Evolutionary conservation across 768 basidiomycete genomes (phyloP).

Genomic region (Trametopsis cervina): DNA sequence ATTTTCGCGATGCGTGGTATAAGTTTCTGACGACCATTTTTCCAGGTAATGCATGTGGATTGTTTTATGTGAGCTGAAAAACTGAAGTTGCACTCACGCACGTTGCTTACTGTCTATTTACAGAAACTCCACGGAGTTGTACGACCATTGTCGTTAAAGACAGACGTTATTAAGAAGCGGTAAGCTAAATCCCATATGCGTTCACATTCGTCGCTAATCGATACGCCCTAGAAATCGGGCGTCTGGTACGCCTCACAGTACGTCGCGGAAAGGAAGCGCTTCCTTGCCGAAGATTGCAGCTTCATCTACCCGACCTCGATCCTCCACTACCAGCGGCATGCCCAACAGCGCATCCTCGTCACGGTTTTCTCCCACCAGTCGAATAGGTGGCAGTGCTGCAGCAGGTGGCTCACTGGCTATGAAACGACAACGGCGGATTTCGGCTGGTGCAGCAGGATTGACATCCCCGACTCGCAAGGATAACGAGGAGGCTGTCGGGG

Average conservation of each 20-base stretch:
- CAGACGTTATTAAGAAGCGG: conserved; percentile 97
- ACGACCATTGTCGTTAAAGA: conserved; percentile 90
- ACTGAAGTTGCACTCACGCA: neutral
- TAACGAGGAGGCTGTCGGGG: conserved; percentile 18
- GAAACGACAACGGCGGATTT: conserved; percentile 81
- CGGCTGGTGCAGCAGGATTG: conserved; percentile 43
- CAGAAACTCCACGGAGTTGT: conserved; percentile 96
- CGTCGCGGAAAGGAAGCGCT: conserved; percentile 55
- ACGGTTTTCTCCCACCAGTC: conserved; percentile 30
- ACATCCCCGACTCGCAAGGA: conserved; percentile 25
- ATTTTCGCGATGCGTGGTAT: conserved; percentile 12
- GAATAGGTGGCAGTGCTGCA: conserved; percentile 22
- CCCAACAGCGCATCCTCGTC: conserved; percentile 39
- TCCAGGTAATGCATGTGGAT: conserved; percentile 82
- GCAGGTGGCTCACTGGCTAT: conserved; percentile 33
- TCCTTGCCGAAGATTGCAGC: conserved; percentile 71
- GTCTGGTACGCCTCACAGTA: conserved; percentile 62
- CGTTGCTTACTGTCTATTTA: conserved; percentile 1
- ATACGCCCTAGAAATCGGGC: conserved; percentile 59
- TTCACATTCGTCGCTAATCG: conserved; percentile 7
- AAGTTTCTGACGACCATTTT: conserved; percentile 11
- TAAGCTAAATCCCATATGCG: conserved; percentile 22
- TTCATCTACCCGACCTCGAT: conserved; percentile 65
- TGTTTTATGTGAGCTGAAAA: conserved; percentile 75
- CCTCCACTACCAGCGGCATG: conserved; percentile 55